A percentile compares a stretch with the other conserved stretches of the same genome.
Evolutionary conservation across 306 rosid genomes (phyloP).

Genomic region (Urtica urens): DNA sequence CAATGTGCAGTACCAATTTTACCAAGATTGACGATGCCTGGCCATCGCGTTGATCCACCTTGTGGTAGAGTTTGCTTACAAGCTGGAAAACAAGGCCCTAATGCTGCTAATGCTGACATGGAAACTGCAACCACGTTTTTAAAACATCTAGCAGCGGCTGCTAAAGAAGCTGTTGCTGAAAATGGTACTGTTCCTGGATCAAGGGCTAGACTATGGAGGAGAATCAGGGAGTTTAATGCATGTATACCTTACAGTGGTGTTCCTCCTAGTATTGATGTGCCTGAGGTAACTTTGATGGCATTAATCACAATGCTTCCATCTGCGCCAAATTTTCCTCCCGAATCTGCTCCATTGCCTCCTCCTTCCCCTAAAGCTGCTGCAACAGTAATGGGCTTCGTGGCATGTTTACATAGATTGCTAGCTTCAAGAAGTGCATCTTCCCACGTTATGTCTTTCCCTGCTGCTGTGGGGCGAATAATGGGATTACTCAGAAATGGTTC

Average conservation of each 20-base stretch:
- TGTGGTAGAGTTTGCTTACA: conserved; percentile 86
- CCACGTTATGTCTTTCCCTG: conserved; percentile 96
- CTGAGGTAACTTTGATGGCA: conserved; percentile 98
- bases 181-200: conserved; percentile 99
- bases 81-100: conserved; percentile 46
- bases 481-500: conserved; percentile 97
- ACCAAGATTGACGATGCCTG: conserved; percentile 99
- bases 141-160: conserved; percentile 88
- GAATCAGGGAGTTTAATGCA: conserved; percentile 99
- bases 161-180: conserved; percentile 99
- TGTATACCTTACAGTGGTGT: conserved; percentile 76
- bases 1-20: conserved; percentile 84
- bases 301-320: conserved; percentile 98
- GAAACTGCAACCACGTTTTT: conserved; percentile 81
- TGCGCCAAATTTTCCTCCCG: conserved; percentile 97
- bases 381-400: conserved; percentile 88
- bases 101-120: conserved; percentile 55
- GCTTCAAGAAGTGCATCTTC: conserved; percentile 91
- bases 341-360: conserved; percentile 93
- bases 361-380: conserved; percentile 99
- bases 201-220: conserved; percentile 97
- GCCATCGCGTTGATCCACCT: conserved; percentile 95
- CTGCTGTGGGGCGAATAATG: conserved; percentile 99
- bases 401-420: conserved; percentile 83
- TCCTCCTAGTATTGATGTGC: conserved; percentile 78